Evolutionary conservation across 108 stramenopile genomes (phyloP).

Genomic region (Chaetoceros tenuissimus): DNA sequence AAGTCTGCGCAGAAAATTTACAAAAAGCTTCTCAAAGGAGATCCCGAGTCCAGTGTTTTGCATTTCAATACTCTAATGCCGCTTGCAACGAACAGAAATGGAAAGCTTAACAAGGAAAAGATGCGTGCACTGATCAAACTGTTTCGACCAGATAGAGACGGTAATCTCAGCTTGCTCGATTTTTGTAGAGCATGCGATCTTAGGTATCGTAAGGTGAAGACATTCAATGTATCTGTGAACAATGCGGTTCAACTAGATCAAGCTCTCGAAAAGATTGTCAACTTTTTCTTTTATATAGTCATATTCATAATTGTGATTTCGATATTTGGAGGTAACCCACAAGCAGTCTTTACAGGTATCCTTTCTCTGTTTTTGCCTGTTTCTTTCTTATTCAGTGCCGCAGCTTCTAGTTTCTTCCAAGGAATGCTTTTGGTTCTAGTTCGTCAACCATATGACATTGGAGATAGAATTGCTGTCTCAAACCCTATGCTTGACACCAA

Average conservation of each 20-base stretch:
- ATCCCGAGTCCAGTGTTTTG: conserved; percentile 13
- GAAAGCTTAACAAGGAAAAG: conserved; percentile 31
- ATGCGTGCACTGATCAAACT: conserved; percentile 41
- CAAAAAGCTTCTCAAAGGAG: conserved; percentile 31
- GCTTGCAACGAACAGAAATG: conserved; percentile 28
- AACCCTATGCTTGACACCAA: conserved; percentile 17
- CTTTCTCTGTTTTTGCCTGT: conserved; percentile 59
- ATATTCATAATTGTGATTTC: conserved; percentile 35
- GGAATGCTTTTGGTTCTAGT: conserved; percentile 65
- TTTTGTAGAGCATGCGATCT: conserved; percentile 45
- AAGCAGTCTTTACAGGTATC: conserved; percentile 60
- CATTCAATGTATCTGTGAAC: conserved; percentile 34
- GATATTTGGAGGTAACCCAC: conserved; percentile 62
- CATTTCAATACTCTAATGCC: conserved; percentile 46
- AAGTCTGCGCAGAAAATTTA: conserved; percentile 48
- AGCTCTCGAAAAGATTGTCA: conserved; percentile 55
- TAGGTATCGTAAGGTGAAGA: conserved; percentile 59
- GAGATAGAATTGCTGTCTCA: conserved; percentile 68
- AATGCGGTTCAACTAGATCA: conserved; percentile 67
- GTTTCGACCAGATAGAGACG: conserved; percentile 42
- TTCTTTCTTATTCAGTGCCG: conserved; percentile 67
- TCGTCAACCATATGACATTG: conserved; percentile 71
- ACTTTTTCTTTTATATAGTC: conserved; percentile 44
- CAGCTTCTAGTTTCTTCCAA: conserved; percentile 56
- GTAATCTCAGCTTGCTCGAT: conserved; percentile 39